phyloP scores from a whole-genome alignment of 1,284 basidiomycete genomes.

The Fistulina hepatica region DNA sequence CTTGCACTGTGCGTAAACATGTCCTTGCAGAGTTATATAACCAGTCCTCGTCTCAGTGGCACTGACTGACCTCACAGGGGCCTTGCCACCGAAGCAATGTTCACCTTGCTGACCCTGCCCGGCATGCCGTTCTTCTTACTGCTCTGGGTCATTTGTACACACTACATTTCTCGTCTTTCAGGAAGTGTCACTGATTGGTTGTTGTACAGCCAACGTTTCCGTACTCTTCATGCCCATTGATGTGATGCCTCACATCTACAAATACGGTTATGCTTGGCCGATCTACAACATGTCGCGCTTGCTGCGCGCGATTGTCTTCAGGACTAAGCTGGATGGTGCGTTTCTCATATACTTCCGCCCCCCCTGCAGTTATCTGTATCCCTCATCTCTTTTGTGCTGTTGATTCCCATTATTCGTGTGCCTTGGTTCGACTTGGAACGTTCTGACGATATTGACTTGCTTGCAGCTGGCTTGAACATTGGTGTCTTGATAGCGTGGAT shows the following conservation, averaged over 20 bases:
- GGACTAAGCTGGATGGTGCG: conserved; percentile 50
- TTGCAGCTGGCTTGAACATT: conserved; percentile 42
- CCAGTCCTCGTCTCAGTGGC: background rate
- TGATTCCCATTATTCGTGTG: too few species aligned
- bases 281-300: conserved; percentile 60
- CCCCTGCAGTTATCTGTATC: background rate
- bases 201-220: conserved; percentile 41
- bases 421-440: too few species aligned
- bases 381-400: background rate
- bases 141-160: conserved; percentile 38
- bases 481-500: conserved; percentile 48
- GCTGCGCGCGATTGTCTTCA: conserved; percentile 56
- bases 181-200: background rate
- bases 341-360: conserved; percentile 7
- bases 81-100: conserved; percentile 39
- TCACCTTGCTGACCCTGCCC: conserved; percentile 32
- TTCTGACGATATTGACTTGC: too few species aligned
- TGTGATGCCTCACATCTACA: conserved; percentile 52
- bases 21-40: background rate
- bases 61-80: conserved; percentile 28
- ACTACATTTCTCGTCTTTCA: background rate
- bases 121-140: conserved; percentile 36
- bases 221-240: conserved; percentile 55
- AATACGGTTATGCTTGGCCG: conserved; percentile 57
- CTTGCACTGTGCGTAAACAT: conserved; percentile 25